Conservation (phyloP, 1,284 basidiomycete genomes). For the Tylopilus sp. region DNA sequence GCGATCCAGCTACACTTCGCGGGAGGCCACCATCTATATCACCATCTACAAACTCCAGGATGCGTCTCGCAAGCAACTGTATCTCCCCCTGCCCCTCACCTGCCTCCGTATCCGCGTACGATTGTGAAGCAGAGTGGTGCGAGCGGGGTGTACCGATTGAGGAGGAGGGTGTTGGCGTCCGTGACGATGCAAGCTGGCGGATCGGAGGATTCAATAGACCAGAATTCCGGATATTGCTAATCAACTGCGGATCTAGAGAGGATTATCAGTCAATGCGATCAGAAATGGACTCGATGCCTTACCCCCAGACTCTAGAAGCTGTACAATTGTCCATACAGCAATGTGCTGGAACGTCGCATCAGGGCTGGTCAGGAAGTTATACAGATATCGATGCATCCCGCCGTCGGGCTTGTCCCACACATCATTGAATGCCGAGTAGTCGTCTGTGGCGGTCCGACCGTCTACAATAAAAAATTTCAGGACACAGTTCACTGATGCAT, state of each 20-base stretch:
- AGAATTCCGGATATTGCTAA: conserved; percentile 84
- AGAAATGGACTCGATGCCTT: conserved; percentile 17
- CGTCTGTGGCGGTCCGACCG: conserved; percentile 78
- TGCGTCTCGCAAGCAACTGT: conserved; percentile 76
- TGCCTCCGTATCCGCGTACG: conserved; percentile 78
- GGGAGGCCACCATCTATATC: conserved; percentile 57
- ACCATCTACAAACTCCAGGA: conserved; percentile 80
- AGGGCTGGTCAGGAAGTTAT: conserved; percentile 89
- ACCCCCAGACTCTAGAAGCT: conserved; percentile 92
- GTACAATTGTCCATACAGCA: conserved; percentile 98
- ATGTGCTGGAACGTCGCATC: conserved; percentile 99
- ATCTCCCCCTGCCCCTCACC: conserved; percentile 87
- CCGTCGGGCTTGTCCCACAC: conserved; percentile 99
- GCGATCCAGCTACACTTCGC: conserved; percentile 59
- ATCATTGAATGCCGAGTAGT: conserved; percentile 96
- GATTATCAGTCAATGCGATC: conserved; percentile 1
- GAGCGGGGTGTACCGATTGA: conserved; percentile 72
- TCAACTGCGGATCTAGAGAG: conserved; percentile 76
- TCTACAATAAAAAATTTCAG: conserved; percentile 40
- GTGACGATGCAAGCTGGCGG: conserved; percentile 72
- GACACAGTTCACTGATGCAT: background rate
- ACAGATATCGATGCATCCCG: conserved; percentile 93
- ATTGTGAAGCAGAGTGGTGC: conserved; percentile 63
- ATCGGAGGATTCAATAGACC: conserved; percentile 81
- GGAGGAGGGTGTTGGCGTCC: conserved; percentile 67